Evolutionary conservation across 1,284 basidiomycete genomes (phyloP).

Genomic region (Ustanciosporium gigantosporum): DNA sequence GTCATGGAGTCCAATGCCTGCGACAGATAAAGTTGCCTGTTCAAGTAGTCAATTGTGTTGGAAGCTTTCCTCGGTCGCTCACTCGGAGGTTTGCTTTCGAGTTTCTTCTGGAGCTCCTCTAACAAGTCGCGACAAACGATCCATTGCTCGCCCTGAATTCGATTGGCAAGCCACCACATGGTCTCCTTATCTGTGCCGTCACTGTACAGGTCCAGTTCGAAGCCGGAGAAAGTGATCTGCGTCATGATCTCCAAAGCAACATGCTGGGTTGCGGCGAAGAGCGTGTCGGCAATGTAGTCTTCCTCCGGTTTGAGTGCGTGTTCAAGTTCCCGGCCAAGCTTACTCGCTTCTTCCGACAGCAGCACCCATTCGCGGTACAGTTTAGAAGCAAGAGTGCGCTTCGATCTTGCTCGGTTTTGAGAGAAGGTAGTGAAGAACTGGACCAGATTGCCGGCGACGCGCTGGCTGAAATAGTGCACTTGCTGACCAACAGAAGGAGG

Average conservation of each 20-base stretch:
- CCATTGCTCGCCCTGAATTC: constrained; percentile 27
- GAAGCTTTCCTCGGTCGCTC: constrained; percentile 3
- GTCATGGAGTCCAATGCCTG: constrained; percentile 17
- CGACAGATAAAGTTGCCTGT: constrained; percentile 19
- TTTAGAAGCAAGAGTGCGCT: constrained; percentile 26
- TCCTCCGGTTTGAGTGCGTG: constrained; percentile 10
- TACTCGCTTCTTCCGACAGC: constrained; percentile 34
- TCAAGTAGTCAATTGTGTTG: constrained; percentile 15
- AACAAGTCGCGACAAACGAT: constrained; percentile 24
- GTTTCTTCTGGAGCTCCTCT: constrained; percentile 16
- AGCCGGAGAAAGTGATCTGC: constrained; percentile 74
- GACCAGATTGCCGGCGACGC: constrained; percentile 36
- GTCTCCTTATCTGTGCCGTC: constrained; percentile 48
- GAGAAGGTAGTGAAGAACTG: constrained; percentile 33
- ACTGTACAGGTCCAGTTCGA: constrained; percentile 75
- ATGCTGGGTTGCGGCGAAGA: constrained; percentile 65
- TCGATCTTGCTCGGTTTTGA: constrained; percentile 45
- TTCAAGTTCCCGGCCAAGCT: constrained; percentile 18
- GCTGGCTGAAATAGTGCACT: constrained; percentile 24
- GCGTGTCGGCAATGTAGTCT: constrained; percentile 21
- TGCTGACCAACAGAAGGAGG: constrained; percentile 22
- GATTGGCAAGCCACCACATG: constrained; percentile 39
- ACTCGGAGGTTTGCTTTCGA: constrained; percentile 1
- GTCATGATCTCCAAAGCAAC: constrained; percentile 70
- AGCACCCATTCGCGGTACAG: constrained; percentile 35